A percentile compares a stretch with the other conserved stretches of the same genome.
Conservation (phyloP, 805 yeast genomes). For the Candida chauliodis region DNA sequence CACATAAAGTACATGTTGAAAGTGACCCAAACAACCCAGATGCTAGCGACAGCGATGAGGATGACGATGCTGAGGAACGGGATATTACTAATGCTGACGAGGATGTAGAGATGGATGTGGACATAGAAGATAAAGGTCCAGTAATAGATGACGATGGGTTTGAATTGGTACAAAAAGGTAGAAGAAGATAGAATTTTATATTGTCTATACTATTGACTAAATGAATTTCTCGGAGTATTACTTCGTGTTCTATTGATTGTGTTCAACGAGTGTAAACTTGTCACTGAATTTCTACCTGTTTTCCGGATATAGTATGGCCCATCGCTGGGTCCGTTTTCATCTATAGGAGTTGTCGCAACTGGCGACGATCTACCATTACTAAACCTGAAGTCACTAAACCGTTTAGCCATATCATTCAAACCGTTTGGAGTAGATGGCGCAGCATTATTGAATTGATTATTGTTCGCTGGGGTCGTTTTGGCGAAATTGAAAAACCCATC, state of each 20-base stretch:
- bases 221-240: constrained; percentile 17
- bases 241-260: constrained; percentile 34
- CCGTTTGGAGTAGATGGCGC: constrained; percentile 33
- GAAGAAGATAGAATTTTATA: constrained; percentile 24
- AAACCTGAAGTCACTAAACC: constrained; percentile 44
- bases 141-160: constrained; percentile 93
- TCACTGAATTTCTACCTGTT: constrained; percentile 25
- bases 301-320: constrained; percentile 1
- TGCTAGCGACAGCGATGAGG: constrained; percentile 44
- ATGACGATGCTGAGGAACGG: constrained; percentile 44
- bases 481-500: constrained; percentile 21
- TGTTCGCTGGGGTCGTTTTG: constrained; percentile 1
- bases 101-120: constrained; percentile 23
- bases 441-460: constrained; percentile 9
- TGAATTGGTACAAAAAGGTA: constrained; percentile 72
- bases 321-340: constrained; percentile 20
- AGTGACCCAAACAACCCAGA: constrained; percentile 66
- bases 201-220: constrained; percentile 4
- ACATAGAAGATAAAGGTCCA: constrained; percentile 42
- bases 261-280: constrained; percentile 39
- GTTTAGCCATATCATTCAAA: constrained; percentile 46
- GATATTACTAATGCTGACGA: constrained; percentile 21
- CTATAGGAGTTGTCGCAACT: constrained; percentile 22
- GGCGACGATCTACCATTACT: constrained; percentile 15
- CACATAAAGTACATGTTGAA: constrained; percentile 42